Evolutionary conservation across 805 yeast genomes (phyloP).

Genomic region (Saccharomyces jurei): DNA sequence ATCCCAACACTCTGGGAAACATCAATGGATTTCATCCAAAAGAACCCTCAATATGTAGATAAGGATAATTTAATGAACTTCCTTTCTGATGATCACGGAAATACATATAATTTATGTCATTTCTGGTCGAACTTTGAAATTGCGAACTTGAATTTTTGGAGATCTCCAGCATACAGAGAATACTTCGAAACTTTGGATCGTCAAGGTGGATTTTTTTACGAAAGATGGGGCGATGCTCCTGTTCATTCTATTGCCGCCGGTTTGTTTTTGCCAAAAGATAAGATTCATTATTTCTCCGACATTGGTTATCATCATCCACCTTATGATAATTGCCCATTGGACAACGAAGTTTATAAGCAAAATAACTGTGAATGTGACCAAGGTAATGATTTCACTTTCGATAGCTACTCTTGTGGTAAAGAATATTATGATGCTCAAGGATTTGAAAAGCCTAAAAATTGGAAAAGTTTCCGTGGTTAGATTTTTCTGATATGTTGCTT

Average conservation of each 20-base stretch:
- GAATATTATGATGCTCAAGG: slow-evolving; percentile 47
- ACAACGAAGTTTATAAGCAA: slow-evolving; percentile 45
- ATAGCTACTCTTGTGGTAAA: slow-evolving; percentile 59
- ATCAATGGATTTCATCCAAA: slow-evolving; percentile 53
- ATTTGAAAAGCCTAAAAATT: slow-evolving; percentile 49
- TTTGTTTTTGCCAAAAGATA: slow-evolving; percentile 53
- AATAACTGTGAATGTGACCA: slow-evolving; percentile 71
- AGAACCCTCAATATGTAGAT: slow-evolving; percentile 51
- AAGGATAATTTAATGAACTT: slow-evolving; percentile 60
- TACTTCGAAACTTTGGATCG: slow-evolving; percentile 63
- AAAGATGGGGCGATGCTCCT: slow-evolving; percentile 92
- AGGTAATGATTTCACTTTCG: slow-evolving; percentile 63
- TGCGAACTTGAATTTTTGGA: slow-evolving; percentile 66
- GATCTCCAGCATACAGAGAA: slow-evolving; percentile 56
- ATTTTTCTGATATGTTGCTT: neutral
- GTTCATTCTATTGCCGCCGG: slow-evolving; percentile 77
- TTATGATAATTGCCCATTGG: slow-evolving; percentile 67
- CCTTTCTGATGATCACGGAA: slow-evolving; percentile 62
- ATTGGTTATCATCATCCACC: slow-evolving; percentile 78
- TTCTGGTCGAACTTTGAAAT: slow-evolving; percentile 86
- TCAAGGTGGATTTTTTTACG: slow-evolving; percentile 78
- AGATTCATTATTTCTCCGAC: slow-evolving; percentile 69
- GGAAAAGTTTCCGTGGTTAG: slow-evolving; percentile 38
- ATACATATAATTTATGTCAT: slow-evolving; percentile 74
- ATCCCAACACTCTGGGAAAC: slow-evolving; percentile 72